Conservation (phyloP, 2,329 filamentous ascomycete species). For the Cladosporium austrohemisphaericum region DNA sequence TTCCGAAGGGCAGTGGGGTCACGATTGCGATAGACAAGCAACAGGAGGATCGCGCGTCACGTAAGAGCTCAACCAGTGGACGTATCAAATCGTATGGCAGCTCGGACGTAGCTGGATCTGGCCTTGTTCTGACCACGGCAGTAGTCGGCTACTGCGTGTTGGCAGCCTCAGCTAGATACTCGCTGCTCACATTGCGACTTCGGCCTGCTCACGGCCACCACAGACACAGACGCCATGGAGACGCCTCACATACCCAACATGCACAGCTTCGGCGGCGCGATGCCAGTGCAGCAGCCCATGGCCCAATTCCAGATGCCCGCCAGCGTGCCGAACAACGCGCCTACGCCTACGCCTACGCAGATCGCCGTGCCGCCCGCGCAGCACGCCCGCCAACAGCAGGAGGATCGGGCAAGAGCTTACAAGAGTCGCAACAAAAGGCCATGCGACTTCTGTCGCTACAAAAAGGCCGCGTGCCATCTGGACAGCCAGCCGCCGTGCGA, state of each 20-base stretch:
- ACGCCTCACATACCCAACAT: slow-evolving; percentile 15
- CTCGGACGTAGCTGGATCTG: not conserved
- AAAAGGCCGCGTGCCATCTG: slow-evolving; percentile 46
- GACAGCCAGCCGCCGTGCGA: slow-evolving; percentile 42
- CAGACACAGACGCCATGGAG: slow-evolving; percentile 14
- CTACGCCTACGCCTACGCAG: slow-evolving; percentile 11
- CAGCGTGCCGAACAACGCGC: slow-evolving; percentile 17
- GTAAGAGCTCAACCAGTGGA: not conserved
- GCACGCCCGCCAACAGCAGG: slow-evolving; percentile 12
- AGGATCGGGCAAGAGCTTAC: slow-evolving; percentile 34
- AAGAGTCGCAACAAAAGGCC: slow-evolving; percentile 39
- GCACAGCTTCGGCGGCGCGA: slow-evolving; percentile 15
- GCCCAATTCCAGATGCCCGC: slow-evolving; percentile 21
- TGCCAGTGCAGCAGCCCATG: slow-evolving; percentile 12
- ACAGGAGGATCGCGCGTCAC: slow-evolving; percentile 11
- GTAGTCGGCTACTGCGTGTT: slow-evolving; percentile 13
- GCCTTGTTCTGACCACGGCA: not conserved
- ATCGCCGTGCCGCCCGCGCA: not conserved
- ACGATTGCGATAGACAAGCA: slow-evolving; percentile 12
- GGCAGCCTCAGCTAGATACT: not conserved
- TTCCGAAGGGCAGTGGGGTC: slow-evolving; percentile 8
- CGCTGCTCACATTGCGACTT: slow-evolving; percentile 12
- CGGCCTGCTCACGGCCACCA: not conserved
- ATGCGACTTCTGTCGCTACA: slow-evolving; percentile 46
- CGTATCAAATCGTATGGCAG: too few relatives aligned